Conservation (phyloP, 2,329 filamentous ascomycete genomes). For the Tolypocladium endophyticum region DNA sequence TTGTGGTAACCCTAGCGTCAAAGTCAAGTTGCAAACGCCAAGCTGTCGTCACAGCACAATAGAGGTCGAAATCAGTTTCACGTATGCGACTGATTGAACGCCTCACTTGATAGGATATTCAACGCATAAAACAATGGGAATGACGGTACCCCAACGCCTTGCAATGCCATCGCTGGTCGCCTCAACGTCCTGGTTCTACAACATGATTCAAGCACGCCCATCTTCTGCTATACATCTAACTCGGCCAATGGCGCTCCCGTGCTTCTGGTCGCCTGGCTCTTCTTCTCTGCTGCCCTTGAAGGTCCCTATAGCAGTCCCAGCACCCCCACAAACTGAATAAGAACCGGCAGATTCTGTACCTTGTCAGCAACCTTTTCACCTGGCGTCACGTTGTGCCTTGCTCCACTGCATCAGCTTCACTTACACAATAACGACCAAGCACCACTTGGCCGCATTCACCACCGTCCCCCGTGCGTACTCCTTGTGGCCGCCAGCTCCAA, state of each 20-base stretch:
- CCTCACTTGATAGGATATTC: background rate
- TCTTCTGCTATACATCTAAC: background rate
- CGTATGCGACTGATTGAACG: too few relatives aligned
- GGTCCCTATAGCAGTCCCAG: background rate
- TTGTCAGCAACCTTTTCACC: background rate
- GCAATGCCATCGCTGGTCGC: background rate
- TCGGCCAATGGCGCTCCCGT: background rate
- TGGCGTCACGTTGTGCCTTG: too few relatives aligned
- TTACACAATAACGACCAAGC: background rate
- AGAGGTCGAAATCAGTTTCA: too few relatives aligned
- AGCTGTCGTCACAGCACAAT: too few relatives aligned
- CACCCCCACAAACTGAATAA: background rate
- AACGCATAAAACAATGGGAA: too few relatives aligned
- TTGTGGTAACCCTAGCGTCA: too few relatives aligned
- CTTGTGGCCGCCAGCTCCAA: background rate
- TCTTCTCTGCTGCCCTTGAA: background rate
- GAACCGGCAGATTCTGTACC: background rate
- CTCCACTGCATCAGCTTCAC: background rate
- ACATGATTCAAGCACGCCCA: background rate
- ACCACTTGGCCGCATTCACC: background rate
- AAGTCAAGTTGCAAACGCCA: too few relatives aligned
- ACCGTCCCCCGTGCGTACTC: background rate
- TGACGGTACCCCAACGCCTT: background rate
- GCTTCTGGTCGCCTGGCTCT: background rate
- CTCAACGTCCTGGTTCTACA: background rate